Conservation (phyloP, 176 grass and related monocot genomes). For the Saccharum officinarum region DNA sequence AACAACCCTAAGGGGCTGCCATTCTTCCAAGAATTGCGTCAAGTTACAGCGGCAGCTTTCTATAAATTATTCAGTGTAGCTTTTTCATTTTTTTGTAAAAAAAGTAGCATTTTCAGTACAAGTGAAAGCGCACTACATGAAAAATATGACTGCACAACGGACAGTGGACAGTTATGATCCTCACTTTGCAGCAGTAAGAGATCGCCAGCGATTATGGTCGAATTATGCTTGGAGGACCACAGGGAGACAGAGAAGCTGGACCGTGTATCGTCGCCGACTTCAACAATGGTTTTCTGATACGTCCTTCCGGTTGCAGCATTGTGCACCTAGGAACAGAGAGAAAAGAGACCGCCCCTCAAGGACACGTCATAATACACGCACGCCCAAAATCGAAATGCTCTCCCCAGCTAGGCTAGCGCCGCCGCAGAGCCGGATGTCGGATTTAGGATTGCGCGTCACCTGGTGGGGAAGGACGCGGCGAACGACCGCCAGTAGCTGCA, state of each 20-base stretch:
- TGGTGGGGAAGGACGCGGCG: slow-evolving; percentile 32
- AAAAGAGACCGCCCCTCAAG: not conserved
- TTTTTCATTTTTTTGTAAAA: not conserved
- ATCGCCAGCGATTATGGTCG: slow-evolving; percentile 38
- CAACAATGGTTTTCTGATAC: slow-evolving; percentile 35
- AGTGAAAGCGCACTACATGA: not conserved
- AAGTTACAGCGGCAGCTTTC: not conserved
- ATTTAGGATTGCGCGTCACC: not conserved
- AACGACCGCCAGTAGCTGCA: slow-evolving; percentile 59
- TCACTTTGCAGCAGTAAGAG: slow-evolving; percentile 64
- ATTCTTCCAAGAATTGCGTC: not conserved
- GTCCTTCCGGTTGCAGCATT: slow-evolving; percentile 41
- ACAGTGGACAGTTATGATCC: not conserved
- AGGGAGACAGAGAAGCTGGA: slow-evolving; percentile 50
- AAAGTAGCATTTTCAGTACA: not conserved
- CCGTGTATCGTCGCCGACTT: slow-evolving; percentile 57
- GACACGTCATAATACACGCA: not conserved
- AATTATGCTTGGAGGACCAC: slow-evolving; percentile 52
- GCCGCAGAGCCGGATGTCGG: not conserved
- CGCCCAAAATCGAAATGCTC: not conserved
- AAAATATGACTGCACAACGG: not conserved
- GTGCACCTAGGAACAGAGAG: slow-evolving; percentile 31
- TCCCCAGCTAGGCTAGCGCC: not conserved
- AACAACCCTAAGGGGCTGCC: not conserved
- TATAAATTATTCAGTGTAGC: not conserved